Evolutionary conservation across 192 early-diverging fungal genomes (phyloP), one percentile per base, ranked within the genome.

Genomic region (Backusella luteola): DNA sequence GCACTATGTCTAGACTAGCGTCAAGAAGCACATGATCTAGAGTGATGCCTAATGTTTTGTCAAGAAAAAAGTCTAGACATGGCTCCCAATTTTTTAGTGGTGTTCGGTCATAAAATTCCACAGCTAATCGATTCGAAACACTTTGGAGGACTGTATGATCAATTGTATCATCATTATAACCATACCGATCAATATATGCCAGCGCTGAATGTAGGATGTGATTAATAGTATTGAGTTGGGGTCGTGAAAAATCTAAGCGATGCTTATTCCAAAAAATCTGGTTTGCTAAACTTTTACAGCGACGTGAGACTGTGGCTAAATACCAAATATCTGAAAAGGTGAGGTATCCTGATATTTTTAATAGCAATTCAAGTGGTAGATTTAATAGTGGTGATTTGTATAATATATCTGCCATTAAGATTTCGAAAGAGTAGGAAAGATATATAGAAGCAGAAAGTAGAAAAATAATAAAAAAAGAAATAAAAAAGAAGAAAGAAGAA

Each of bases 41-140:
- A 34, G 73, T 35, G 23, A 78, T 73, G 42, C 53, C 71, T 17
- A 78, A 23, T 17, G 77, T 78, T 53, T 78, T 78, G 72, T 78
- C 77, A 39, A 78, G 44, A 36, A 67, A 74, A 69, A 73, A 78
- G 29, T 78, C 77, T 46, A 78, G 34, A 67, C 77, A 73, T 32
- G 71, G 77, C n/a, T 78, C 69, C 77, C 77, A 78, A 73, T 78
- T 56, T 38, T 53, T 46, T n/a, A 59, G 73, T 49, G 77, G 77
- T 26, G 77, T 53, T 8, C 77, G 77, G 44, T 78, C 77, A 63
- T 67, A 78, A 32, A 78, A 74, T 69, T 78, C 77, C 6, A 78
- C 77, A 19, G 77, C 77, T 36, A 78, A 23, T n/a, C 77, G 59
- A 69, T 78, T 78, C 41, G 77, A 73, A n/a, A 78, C 77, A 14